Percentiles rank a stretch among this genome's conserved stretches.
phyloP scores from a whole-genome alignment of 768 basidiomycete species.

The Gloeopeniophorella convolvens region DNA sequence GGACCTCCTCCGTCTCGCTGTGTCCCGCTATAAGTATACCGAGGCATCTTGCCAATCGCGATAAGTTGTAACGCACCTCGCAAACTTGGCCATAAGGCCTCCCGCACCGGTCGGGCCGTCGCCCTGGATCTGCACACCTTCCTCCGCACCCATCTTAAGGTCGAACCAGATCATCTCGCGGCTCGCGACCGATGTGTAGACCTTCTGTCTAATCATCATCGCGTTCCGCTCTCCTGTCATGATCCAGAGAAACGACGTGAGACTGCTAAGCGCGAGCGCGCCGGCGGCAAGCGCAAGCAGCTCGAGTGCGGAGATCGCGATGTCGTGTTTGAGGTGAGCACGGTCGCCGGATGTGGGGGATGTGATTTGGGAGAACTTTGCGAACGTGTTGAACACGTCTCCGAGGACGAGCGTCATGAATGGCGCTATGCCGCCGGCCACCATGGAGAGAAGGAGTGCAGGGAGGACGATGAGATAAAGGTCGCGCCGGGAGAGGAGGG shows the following conservation, averaged over 20 bases:
- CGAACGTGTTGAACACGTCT: slow-evolving; percentile 67
- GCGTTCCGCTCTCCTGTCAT: slow-evolving; percentile 80
- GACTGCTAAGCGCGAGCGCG: slow-evolving; percentile 63
- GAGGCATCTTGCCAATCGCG: background rate
- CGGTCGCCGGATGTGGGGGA: slow-evolving; percentile 39
- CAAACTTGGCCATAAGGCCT: slow-evolving; percentile 90
- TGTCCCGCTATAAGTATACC: slow-evolving; percentile 6
- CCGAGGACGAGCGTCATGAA: slow-evolving; percentile 85
- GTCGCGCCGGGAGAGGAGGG: slow-evolving; percentile 53
- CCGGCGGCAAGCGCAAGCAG: slow-evolving; percentile 61
- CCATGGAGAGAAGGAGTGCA: slow-evolving; percentile 52
- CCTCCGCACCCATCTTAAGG: slow-evolving; percentile 58
- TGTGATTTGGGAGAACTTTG: slow-evolving; percentile 43
- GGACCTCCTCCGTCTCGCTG: slow-evolving; percentile 94
- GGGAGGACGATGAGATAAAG: slow-evolving; percentile 54
- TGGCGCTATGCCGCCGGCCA: slow-evolving; percentile 67
- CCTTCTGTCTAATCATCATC: slow-evolving; percentile 53
- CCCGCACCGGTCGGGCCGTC: slow-evolving; percentile 68
- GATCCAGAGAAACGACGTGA: slow-evolving; percentile 80
- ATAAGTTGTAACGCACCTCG: slow-evolving; percentile 44
- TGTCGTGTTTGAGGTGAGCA: slow-evolving; percentile 44
- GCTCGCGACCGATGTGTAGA: slow-evolving; percentile 59
- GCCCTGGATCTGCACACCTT: slow-evolving; percentile 34
- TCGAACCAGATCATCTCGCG: slow-evolving; percentile 93
- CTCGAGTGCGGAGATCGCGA: slow-evolving; percentile 57